Evolutionary conservation across 192 early-diverging fungal species (phyloP).

Genomic region (Linnemannia elongata): DNA sequence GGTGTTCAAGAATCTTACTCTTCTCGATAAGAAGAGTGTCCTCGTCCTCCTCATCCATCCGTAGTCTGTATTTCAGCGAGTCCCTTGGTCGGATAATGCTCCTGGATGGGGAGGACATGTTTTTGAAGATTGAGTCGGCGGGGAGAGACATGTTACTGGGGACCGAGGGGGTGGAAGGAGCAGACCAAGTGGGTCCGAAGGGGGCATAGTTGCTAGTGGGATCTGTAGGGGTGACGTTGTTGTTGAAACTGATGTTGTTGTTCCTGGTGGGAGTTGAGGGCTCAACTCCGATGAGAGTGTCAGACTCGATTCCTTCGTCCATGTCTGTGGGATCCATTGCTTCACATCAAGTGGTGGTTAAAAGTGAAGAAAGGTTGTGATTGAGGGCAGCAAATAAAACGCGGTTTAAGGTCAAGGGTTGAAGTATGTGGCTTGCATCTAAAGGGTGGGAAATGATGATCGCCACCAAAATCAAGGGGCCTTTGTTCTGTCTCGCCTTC

Average conservation of each 20-base stretch:
- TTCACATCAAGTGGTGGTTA: background rate
- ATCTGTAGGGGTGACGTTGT: background rate
- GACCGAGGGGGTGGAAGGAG: background rate
- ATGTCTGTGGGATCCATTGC: conserved; percentile 4
- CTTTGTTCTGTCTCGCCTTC: background rate
- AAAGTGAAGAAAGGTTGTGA: background rate
- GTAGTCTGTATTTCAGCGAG: background rate
- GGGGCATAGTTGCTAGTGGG: background rate
- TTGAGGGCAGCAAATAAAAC: background rate
- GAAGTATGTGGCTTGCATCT: background rate
- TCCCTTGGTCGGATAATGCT: background rate
- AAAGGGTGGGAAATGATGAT: background rate
- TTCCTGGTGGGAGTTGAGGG: background rate
- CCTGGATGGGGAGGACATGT: background rate
- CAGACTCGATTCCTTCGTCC: background rate
- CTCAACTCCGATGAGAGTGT: background rate
- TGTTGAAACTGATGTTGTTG: background rate
- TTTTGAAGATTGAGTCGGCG: background rate
- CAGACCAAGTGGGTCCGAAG: background rate
- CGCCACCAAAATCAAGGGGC: background rate
- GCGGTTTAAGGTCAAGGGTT: background rate
- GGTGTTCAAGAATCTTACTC: conserved; percentile 42
- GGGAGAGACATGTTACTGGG: background rate
- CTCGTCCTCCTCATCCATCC: conserved; percentile 2
- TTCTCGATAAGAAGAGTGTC: conserved; percentile 38